Evolutionary conservation across 2,329 filamentous ascomycete genomes (phyloP), one percentile per base, ranked within the genome.

Genomic region (Fusarium floridanum): DNA sequence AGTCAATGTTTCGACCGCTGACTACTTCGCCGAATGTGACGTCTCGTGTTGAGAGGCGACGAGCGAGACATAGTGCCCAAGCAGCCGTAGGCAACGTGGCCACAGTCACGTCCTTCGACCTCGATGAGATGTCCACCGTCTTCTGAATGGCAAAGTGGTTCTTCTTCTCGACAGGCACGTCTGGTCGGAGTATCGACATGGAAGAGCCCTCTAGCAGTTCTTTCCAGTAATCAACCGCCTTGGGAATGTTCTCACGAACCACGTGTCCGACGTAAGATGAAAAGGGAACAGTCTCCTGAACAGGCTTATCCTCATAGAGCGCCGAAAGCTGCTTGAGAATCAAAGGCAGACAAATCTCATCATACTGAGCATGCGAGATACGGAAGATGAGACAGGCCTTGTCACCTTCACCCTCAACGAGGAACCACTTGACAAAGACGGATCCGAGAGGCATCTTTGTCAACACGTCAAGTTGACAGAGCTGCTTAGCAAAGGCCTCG

Each of bases 311-410:
- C 50, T 79, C 66, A 68, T 83, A 83, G 7, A 91, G 83, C 0
- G 86, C 85, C 4, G 88, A 88, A 45, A 93, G 87, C 76, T 92
- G 90, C 20, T 85, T 85, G 67, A 93, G 86, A 22, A 93, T 86
- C n/a, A 86, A 83, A 0, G 90, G 88, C 10, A 93, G 85, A 73
- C 89, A 93, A 24, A 93, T 90, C 72, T 91, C 91, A 73, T 93
- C 91, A 77, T 93, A 93, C 74, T 93, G 91, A 1, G 91, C 89
- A 79, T 93, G 91, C 0, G 91, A 93, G 65, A 93, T 87, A 66
- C 91, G 88, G 79, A 92, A 86, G 68, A 88, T 83, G 16, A 93
- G 87, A 57, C 83, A 85, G 37, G 82, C 84, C 34, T 79, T 73
- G 36, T 75, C 77, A 41, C 78, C 59, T 68, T 70, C 70, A 20